Base-by-base conservation (phyloP, 768 basidiomycete species). In the Candolleomyces efflorescens region DNA sequence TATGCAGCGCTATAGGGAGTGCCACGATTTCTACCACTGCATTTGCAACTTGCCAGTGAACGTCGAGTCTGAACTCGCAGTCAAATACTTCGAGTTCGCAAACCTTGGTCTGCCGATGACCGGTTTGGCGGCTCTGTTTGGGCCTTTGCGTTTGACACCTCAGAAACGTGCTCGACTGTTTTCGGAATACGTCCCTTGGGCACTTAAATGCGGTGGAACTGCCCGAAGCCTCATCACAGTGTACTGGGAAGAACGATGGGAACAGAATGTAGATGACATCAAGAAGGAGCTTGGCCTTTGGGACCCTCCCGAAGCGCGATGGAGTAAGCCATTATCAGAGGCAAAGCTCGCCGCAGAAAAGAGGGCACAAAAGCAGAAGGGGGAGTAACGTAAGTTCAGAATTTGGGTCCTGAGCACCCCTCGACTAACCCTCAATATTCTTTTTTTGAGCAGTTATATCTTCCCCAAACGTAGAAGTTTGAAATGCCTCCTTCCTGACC, bases 1-100 rank as follows among this genome's bases (percentile, higher is more conserved):
- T 55, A 93, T 99, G 90, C 92, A 95, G 63, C 88, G 96, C 52
- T 99, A 98, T 70, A 88, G 96, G 23, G 95, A 99, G 74, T 96
- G 90, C 62, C 97, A 99, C 72, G 96, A 99, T 73, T 89, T 98
- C 63, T 97, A 98, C 68, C 97, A 99, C 68, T 92, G 91, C 65
- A 81, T 98, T 59, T 86, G 86, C 74, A 85, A 85, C 64, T 80
- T 98, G 9, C 94, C 94, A 0, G 93, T 98, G 58, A 87, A 87
- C 60, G 89, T 96, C 65, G 84, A 90, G 57, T 92, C 89, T 48
- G 97, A 99, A 69, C 81, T 99, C 27, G 92, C 94, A 1, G 83
- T 98, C 70, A 99, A 99, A 68, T 88, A 84, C 64, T 94, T 98
- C 65, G 97, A 98, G 71, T 89, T 95, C 58, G 83, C 90, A 26